Conservation (phyloP, 352 stramenopile genomes). For the Pythium sp. region DNA sequence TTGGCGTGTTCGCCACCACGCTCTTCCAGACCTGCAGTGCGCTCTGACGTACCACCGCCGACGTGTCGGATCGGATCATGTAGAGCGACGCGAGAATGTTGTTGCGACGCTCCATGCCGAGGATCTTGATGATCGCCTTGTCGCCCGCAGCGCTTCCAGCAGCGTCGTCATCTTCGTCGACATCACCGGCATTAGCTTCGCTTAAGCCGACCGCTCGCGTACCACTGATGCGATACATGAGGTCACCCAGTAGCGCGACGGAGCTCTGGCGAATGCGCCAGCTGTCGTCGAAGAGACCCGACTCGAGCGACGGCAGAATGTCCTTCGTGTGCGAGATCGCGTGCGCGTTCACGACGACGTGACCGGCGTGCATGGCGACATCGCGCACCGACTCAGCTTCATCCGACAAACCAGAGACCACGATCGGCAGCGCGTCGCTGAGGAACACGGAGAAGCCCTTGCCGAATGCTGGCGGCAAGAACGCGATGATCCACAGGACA, state of each 20-base stretch:
- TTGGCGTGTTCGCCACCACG: slow-evolving; percentile 97
- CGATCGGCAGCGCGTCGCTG: slow-evolving; percentile 92
- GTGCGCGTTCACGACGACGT: slow-evolving; percentile 97
- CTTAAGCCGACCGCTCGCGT: slow-evolving; percentile 90
- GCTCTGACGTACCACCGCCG: slow-evolving; percentile 94
- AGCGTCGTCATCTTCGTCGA: slow-evolving; percentile 87
- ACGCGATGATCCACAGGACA: slow-evolving; percentile 98
- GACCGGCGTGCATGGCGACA: slow-evolving; percentile 95
- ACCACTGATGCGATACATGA: slow-evolving; percentile 97
- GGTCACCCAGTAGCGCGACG: slow-evolving; percentile 93
- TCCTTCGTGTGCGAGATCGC: slow-evolving; percentile 96
- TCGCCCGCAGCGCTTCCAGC: slow-evolving; percentile 80
- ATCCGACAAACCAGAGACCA: slow-evolving; percentile 97
- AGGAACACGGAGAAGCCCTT: slow-evolving; percentile 94
- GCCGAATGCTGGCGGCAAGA: slow-evolving; percentile 95
- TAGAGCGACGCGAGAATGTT: slow-evolving; percentile 98
- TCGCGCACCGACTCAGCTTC: slow-evolving; percentile 98
- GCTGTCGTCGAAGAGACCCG: slow-evolving; percentile 96
- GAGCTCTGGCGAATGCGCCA: slow-evolving; percentile 98
- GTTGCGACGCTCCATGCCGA: slow-evolving; percentile 94
- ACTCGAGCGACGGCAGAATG: slow-evolving; percentile 96
- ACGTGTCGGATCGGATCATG: slow-evolving; percentile 97
- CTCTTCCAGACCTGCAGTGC: slow-evolving; percentile 99
- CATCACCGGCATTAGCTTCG: slow-evolving; percentile 42
- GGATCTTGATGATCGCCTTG: slow-evolving; percentile 84